Evolutionary conservation across 1,284 basidiomycete species (phyloP).

Genomic region (Ganoderma meredithae): DNA sequence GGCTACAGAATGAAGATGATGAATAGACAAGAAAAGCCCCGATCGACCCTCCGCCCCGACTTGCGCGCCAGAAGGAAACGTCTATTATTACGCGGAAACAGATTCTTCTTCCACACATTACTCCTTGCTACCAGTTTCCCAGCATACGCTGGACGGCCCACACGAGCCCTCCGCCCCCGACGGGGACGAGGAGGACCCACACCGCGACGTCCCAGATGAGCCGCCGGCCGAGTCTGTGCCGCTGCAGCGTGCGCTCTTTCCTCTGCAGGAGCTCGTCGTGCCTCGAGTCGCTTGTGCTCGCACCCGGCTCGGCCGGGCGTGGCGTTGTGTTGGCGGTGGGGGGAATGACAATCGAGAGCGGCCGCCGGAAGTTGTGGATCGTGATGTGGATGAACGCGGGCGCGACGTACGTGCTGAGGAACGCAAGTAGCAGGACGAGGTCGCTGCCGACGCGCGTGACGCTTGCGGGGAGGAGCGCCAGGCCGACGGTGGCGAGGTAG

Average conservation of each 20-base stretch:
- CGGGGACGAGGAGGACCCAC: constrained; percentile 66
- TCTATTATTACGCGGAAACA: not conserved
- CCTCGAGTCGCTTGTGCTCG: constrained; percentile 37
- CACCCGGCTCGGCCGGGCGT: constrained; percentile 21
- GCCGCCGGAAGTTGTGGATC: constrained; percentile 72
- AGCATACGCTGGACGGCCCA: constrained; percentile 60
- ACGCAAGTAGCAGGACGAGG: constrained; percentile 53
- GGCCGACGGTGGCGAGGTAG: constrained; percentile 48
- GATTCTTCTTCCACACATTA: not conserved
- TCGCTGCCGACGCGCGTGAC: constrained; percentile 53
- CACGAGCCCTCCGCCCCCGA: constrained; percentile 57
- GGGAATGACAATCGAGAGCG: constrained; percentile 72
- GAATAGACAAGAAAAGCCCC: no score
- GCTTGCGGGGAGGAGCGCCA: constrained; percentile 51
- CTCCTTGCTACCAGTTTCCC: constrained; percentile 47
- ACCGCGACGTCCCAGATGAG: constrained; percentile 77
- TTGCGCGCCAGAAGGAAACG: constrained; percentile 12
- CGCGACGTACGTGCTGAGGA: constrained; percentile 64
- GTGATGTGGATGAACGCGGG: constrained; percentile 72
- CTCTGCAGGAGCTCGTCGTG: constrained; percentile 72
- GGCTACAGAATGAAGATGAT: constrained; percentile 5
- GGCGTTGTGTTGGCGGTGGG: constrained; percentile 41
- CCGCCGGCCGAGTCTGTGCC: constrained; percentile 64
- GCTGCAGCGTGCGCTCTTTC: constrained; percentile 78
- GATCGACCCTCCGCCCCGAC: constrained; percentile 12